Base-by-base conservation (phyloP, 352 stramenopile species). In the Pythium periplocum region DNA sequence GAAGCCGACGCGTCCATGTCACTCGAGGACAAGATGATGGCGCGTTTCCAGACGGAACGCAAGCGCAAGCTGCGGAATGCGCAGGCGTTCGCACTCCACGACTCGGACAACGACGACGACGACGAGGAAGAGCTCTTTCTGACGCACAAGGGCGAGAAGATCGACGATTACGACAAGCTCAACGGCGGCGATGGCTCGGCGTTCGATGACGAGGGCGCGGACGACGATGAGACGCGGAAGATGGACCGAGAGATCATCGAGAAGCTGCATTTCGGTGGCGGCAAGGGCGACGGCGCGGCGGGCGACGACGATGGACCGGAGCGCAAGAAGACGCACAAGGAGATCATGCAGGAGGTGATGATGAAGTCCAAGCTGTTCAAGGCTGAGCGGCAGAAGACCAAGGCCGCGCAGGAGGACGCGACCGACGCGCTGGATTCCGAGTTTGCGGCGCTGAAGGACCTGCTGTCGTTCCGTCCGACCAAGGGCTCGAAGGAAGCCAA, bases 1-100 rank as follows among this genome's bases (percentile, higher is more conserved):
- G 87, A 95, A 48, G 78, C 93, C 57, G 81, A 92, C 55, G 66
- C 83, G 26, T 78, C 65, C 8, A 73, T 96, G 65, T 95, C 87
- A 52, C 66, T 95, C n/a, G 87, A 96, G 55, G 87, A 96, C 71
- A 96, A 96, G 62, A 96, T 96, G 86, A 92, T 96, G 64, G 72
- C 81, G 31, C 83, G 87, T 45, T 96, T 96, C 68, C 86, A 95
- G 66, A 87, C 71, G 12, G 86, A 96, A 52, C 80, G 85, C 55
- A 95, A 95, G 72, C 78, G 78, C 59, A 88, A 91, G 64, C 59
- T 93, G 64, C 82, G 81, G 61, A 87, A 93, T 45, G 72, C 78
- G 12, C 71, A 73, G 33, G 65, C 74, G 31, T 93, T 91, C 51
- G 77, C 76, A 44, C 68, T 93, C n/a, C 69, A 87, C 46, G 83